Conservation (phyloP, 148 eudicot species). For the Silene latifolia region DNA sequence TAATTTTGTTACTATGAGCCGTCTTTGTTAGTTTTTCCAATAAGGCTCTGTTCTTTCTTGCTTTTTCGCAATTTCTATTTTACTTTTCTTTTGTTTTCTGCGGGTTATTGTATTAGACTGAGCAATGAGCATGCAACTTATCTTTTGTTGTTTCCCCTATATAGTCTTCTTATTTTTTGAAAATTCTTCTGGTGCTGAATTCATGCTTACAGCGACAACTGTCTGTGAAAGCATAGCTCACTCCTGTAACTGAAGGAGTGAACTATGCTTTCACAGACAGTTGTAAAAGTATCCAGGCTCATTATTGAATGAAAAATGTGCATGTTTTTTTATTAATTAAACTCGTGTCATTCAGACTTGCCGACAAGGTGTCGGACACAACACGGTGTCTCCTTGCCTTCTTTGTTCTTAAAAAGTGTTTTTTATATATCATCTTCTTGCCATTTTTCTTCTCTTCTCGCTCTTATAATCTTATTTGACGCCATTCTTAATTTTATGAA, state of each 20-base stretch:
- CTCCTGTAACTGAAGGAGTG: no score
- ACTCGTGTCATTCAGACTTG: no score
- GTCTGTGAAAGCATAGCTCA: no score
- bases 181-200: not conserved
- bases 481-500: no score
- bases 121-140: constrained; percentile 17
- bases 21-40: constrained; percentile 7
- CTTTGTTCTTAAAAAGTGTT: no score
- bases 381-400: no score
- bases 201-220: not conserved
- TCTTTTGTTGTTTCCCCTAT: not conserved
- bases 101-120: constrained; percentile 14
- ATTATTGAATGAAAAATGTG: no score
- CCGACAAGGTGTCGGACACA: no score
- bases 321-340: no score
- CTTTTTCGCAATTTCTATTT: not conserved
- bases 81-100: not conserved
- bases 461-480: no score
- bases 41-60: constrained; percentile 19
- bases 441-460: no score
- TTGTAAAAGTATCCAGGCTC: not conserved
- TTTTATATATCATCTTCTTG: no score
- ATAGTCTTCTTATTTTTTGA: not conserved
- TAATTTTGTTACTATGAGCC: constrained; percentile 8
- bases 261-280: not conserved